Conservation (phyloP, 2,329 filamentous ascomycete genomes). For the Colletotrichum zoysiae region DNA sequence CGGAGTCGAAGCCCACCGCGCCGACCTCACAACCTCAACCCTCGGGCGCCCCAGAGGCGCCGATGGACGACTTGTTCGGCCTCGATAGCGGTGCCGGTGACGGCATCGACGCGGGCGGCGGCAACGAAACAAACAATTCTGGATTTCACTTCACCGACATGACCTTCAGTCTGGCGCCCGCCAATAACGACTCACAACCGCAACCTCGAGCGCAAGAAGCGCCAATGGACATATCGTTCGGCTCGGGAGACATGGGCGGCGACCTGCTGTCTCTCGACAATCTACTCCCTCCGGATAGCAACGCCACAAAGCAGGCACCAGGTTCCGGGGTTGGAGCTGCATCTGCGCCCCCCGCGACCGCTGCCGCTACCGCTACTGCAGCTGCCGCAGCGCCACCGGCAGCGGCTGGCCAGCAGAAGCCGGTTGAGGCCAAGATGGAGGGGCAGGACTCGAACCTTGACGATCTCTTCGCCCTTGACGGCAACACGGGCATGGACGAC, state of each 20-base stretch:
- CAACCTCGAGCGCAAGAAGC: conserved; percentile 51
- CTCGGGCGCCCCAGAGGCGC: conserved; percentile 42
- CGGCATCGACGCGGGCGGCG: conserved; percentile 14
- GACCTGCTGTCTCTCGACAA: conserved; percentile 49
- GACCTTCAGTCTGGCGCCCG: conserved; percentile 66
- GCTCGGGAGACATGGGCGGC: conserved; percentile 49
- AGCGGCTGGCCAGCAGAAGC: conserved; percentile 39
- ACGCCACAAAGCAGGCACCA: conserved; percentile 15
- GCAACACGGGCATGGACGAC: conserved; percentile 51
- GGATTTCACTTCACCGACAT: conserved; percentile 68
- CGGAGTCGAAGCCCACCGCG: conserved; percentile 45
- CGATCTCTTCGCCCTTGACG: conserved; percentile 62
- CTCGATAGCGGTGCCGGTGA: conserved; percentile 35
- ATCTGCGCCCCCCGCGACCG: conserved; percentile 40
- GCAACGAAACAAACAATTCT: conserved; percentile 45
- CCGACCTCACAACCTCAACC: conserved; percentile 36
- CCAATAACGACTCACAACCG: conserved; percentile 49
- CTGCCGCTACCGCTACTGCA: conserved; percentile 32
- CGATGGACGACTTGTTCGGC: conserved; percentile 41
- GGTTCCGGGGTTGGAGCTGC: not conserved
- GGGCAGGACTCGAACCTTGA: conserved; percentile 55
- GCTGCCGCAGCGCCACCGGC: conserved; percentile 36
- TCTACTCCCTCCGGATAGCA: conserved; percentile 47
- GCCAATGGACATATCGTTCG: conserved; percentile 62
- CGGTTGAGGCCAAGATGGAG: conserved; percentile 42